Conservation (phyloP, 768 basidiomycete genomes). For the Myochromella boudieri region DNA sequence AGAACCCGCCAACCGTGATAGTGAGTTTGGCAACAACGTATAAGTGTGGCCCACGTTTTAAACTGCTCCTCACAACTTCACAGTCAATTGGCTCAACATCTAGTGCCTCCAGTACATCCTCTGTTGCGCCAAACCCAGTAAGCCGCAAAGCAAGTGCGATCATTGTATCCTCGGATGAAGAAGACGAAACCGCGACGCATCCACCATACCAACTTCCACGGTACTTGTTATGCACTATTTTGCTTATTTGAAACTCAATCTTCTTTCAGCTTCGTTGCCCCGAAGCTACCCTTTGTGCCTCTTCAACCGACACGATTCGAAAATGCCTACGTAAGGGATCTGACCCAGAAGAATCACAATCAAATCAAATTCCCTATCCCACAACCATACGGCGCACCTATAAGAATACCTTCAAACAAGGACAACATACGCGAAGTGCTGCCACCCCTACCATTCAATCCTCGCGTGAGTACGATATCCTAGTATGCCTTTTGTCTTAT, state of each 20-base stretch:
- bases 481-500: neutral
- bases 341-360: slow-evolving; percentile 7
- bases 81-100: slow-evolving; percentile 30
- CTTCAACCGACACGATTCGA: slow-evolving; percentile 9
- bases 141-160: slow-evolving; percentile 20
- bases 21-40: slow-evolving; percentile 22
- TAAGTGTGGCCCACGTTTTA: neutral
- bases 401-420: slow-evolving; percentile 36
- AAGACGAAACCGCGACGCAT: slow-evolving; percentile 19
- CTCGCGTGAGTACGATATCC: neutral
- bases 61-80: neutral
- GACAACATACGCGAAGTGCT: slow-evolving; percentile 17
- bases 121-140: slow-evolving; percentile 14
- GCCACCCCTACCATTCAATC: slow-evolving; percentile 5
- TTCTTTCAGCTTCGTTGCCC: neutral
- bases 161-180: slow-evolving; percentile 38
- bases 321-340: slow-evolving; percentile 9
- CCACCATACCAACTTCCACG: slow-evolving; percentile 1
- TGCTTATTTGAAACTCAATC: too few relatives aligned
- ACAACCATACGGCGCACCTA: slow-evolving; percentile 21
- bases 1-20: slow-evolving; percentile 23
- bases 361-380: slow-evolving; percentile 12
- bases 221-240: too few relatives aligned
- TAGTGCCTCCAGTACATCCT: slow-evolving; percentile 22
- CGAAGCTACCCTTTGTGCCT: slow-evolving; percentile 1